Evolutionary conservation across 176 grass and related monocot species (phyloP).

Genomic region (Avena atlantica): DNA sequence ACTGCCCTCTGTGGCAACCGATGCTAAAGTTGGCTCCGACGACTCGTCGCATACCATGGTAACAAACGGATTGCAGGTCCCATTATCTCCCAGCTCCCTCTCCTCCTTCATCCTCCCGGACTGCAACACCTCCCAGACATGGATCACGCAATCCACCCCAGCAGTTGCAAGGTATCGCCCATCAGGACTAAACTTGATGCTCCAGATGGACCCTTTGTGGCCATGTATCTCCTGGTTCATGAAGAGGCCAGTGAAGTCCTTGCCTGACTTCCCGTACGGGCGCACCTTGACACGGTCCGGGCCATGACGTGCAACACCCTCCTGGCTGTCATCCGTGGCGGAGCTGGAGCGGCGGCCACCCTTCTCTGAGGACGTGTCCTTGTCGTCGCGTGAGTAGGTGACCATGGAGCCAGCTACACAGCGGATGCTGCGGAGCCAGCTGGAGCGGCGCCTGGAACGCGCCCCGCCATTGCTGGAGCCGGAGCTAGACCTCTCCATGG

Average conservation of each 20-base stretch:
- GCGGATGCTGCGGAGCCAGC: slow-evolving; percentile 83
- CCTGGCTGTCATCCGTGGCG: slow-evolving; percentile 89
- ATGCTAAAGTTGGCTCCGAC: slow-evolving; percentile 32
- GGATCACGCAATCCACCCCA: slow-evolving; percentile 88
- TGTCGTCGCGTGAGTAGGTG: slow-evolving; percentile 59
- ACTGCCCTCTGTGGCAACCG: slow-evolving; percentile 41
- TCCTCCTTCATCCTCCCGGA: slow-evolving; percentile 57
- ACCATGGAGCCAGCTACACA: slow-evolving; percentile 57
- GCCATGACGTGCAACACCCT: slow-evolving; percentile 58
- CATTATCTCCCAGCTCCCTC: slow-evolving; percentile 51
- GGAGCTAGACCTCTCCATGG: slow-evolving; percentile 51
- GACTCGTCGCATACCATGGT: slow-evolving; percentile 54
- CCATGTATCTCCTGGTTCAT: slow-evolving; percentile 90
- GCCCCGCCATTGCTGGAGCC: slow-evolving; percentile 54
- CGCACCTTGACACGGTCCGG: slow-evolving; percentile 70
- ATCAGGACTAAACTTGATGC: slow-evolving; percentile 89
- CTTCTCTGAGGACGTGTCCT: slow-evolving; percentile 82
- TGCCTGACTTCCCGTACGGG: slow-evolving; percentile 75
- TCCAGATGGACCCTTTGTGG: slow-evolving; percentile 91
- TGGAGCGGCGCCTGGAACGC: slow-evolving; percentile 58
- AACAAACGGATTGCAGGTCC: slow-evolving; percentile 51
- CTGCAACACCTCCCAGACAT: slow-evolving; percentile 90
- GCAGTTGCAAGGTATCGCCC: slow-evolving; percentile 85
- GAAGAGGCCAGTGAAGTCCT: slow-evolving; percentile 81
- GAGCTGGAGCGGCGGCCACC: slow-evolving; percentile 76